phyloP scores from a whole-genome alignment of 2,329 filamentous ascomycete genomes.

The Pseudogymnoascus sp. region DNA sequence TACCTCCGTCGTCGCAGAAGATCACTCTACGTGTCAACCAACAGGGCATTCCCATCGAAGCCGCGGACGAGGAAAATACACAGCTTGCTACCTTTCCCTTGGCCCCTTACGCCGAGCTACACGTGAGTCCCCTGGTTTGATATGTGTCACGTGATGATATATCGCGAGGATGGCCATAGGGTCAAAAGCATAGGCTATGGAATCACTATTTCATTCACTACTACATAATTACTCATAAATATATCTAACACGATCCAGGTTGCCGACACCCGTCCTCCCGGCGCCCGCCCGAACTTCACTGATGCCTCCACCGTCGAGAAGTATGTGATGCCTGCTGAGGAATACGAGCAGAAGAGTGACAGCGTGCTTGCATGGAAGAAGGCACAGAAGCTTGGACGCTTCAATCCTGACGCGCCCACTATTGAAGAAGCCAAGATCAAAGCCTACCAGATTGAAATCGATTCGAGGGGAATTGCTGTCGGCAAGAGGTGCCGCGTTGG shows the following conservation, averaged over 20 bases:
- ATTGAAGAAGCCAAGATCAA: conserved; percentile 64
- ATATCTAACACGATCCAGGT: conserved; percentile 45
- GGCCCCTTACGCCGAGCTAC: conserved; percentile 66
- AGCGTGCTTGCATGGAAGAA: conserved; percentile 95
- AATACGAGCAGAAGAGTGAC: conserved; percentile 79
- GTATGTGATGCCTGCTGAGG: conserved; percentile 75
- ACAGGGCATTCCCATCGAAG: conserved; percentile 56
- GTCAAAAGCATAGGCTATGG: background rate
- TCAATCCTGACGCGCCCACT: conserved; percentile 74
- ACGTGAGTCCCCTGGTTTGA: conserved; percentile 48
- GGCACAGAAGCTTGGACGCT: conserved; percentile 87
- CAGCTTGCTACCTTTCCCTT: conserved; percentile 57
- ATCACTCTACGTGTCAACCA: conserved; percentile 62
- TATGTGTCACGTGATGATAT: background rate
- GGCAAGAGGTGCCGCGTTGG: conserved; percentile 58
- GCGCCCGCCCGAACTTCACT: conserved; percentile 67
- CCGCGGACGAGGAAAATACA: conserved; percentile 62
- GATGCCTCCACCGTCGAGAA: conserved; percentile 78
- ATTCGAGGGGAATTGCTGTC: conserved; percentile 55
- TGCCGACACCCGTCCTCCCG: conserved; percentile 66
- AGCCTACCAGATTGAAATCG: conserved; percentile 60
- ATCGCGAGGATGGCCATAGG: too few relatives aligned
- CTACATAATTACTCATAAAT: background rate
- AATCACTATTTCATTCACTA: background rate
- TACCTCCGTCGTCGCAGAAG: conserved; percentile 70